Percentiles rank a stretch among this genome's conserved stretches.
phyloP scores from a whole-genome alignment of 768 basidiomycete species.

The Tulasnella sp. region DNA sequence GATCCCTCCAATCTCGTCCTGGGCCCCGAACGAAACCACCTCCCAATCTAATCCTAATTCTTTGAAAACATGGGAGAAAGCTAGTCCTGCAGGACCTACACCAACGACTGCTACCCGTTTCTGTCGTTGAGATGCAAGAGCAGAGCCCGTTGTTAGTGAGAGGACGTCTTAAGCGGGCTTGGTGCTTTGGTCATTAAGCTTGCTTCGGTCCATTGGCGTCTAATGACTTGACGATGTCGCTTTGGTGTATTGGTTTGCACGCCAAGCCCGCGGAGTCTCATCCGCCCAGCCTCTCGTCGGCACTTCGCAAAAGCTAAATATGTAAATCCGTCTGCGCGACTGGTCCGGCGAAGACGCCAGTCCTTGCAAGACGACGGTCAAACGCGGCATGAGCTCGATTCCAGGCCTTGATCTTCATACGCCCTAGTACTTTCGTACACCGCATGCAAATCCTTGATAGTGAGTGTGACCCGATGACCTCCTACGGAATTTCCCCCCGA shows the following conservation, averaged over 20 bases:
- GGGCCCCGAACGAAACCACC: conserved; percentile 60
- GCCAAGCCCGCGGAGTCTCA: not conserved
- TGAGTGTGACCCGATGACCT: too few species aligned
- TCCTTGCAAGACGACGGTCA: not conserved
- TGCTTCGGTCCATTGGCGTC: not conserved
- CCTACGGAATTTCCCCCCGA: too few species aligned
- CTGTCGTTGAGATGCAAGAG: not conserved
- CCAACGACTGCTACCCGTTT: conserved; percentile 43
- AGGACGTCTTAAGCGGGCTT: not conserved
- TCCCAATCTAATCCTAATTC: conserved; percentile 57
- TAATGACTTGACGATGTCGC: not conserved
- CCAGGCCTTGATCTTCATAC: not conserved
- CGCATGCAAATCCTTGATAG: too few species aligned
- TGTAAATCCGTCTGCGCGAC: too few species aligned
- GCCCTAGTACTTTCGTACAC: not conserved
- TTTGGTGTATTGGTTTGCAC: not conserved
- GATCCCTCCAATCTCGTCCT: conserved; percentile 66
- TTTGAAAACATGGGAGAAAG: conserved; percentile 57
- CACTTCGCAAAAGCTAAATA: too few species aligned
- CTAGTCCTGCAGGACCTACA: conserved; percentile 74
- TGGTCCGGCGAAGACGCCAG: too few species aligned
- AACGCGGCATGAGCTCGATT: not conserved
- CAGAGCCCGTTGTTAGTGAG: not conserved
- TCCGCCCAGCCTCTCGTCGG: not conserved
- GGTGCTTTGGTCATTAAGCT: not conserved